Percentiles rank a stretch among this genome's conserved stretches.
Evolutionary conservation across 768 basidiomycete species (phyloP).

Genomic region (Amylocystis lapponica): DNA sequence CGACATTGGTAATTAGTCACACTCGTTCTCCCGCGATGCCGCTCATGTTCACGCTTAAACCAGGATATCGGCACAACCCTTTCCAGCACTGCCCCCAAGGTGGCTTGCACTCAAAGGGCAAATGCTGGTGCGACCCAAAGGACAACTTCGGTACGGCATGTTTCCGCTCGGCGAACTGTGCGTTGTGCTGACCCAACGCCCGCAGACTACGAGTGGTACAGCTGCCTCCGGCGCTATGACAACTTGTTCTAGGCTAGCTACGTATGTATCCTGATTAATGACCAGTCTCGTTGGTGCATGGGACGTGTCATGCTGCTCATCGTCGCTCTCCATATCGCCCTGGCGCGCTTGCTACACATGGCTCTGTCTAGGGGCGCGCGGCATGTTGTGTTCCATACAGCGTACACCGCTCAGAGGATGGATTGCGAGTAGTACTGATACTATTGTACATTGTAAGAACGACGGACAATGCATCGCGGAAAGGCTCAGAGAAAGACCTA

Average conservation of each 20-base stretch:
- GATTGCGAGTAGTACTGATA: slow-evolving; percentile 95
- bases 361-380: too few relatives aligned
- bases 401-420: slow-evolving; percentile 46
- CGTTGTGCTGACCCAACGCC: slow-evolving; percentile 8
- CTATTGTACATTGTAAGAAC: too few relatives aligned
- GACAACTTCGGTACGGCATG: slow-evolving; percentile 78
- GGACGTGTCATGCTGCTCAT: too few relatives aligned
- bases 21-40: slow-evolving; percentile 3
- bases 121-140: slow-evolving; percentile 77
- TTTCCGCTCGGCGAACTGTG: not conserved
- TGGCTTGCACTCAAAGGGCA: slow-evolving; percentile 67
- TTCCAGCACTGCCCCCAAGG: slow-evolving; percentile 91
- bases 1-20: slow-evolving; percentile 65
- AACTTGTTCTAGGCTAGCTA: slow-evolving; percentile 38
- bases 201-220: slow-evolving; percentile 81
- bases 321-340: too few relatives aligned
- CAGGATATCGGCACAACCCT: slow-evolving; percentile 79
- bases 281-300: too few relatives aligned
- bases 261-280: not conserved
- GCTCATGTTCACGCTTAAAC: not conserved
- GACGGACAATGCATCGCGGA: not conserved
- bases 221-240: slow-evolving; percentile 78
- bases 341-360: too few relatives aligned
- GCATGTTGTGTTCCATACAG: too few relatives aligned
- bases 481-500: too few relatives aligned